Conservation (phyloP, 2,329 filamentous ascomycete species). For the Colletotrichum lupini region DNA sequence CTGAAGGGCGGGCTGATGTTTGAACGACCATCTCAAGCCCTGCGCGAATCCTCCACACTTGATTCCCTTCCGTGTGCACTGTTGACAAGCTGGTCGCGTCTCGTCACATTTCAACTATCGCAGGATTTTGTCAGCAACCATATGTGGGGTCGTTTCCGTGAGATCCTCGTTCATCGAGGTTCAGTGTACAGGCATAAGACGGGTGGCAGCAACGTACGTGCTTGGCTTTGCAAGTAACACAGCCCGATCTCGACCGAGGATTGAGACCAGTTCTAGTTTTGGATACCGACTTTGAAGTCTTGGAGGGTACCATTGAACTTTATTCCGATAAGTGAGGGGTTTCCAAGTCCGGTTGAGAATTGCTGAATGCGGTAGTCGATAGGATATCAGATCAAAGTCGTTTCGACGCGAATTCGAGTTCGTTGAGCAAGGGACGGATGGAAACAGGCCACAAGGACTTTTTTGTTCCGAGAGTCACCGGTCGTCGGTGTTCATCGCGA, state of each 20-base stretch:
- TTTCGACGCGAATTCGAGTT: neutral
- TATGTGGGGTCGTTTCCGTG: neutral
- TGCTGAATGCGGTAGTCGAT: neutral
- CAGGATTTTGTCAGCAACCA: slow-evolving; percentile 7
- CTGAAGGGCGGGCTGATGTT: slow-evolving; percentile 45
- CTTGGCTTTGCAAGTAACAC: slow-evolving; percentile 45
- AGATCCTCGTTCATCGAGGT: neutral
- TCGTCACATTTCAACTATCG: slow-evolving; percentile 47
- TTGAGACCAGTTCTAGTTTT: slow-evolving; percentile 30
- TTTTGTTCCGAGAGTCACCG: neutral
- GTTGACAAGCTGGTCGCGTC: slow-evolving; percentile 42
- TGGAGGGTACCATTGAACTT: slow-evolving; percentile 27
- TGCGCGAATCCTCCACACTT: slow-evolving; percentile 45
- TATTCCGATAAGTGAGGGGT: neutral
- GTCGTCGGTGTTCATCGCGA: neutral
- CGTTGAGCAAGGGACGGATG: neutral
- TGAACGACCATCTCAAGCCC: slow-evolving; percentile 54
- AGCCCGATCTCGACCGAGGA: slow-evolving; percentile 44
- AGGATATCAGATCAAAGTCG: neutral
- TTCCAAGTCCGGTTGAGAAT: neutral
- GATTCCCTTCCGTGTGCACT: slow-evolving; percentile 43
- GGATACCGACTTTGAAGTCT: slow-evolving; percentile 1
- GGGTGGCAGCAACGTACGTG: slow-evolving; percentile 34
- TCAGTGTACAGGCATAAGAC: no score
- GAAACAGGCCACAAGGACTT: neutral